Conservation (phyloP, 805 yeast genomes). For the Candida pini region DNA sequence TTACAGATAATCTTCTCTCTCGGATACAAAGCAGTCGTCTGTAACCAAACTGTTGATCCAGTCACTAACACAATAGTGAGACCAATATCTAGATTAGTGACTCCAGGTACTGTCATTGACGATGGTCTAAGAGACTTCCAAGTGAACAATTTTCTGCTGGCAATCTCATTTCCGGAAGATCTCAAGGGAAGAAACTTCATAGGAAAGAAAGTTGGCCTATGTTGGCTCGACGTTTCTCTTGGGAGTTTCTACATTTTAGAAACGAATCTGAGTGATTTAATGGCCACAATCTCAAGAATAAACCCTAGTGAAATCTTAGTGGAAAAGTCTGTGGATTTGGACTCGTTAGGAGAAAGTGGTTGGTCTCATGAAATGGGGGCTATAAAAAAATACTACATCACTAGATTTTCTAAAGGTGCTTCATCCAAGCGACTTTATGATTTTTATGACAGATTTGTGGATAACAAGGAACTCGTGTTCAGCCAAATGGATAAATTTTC, state of each 20-base stretch:
- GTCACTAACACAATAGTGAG: constrained; percentile 44
- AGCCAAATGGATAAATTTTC: constrained; percentile 30
- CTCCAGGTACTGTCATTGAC: constrained; percentile 91
- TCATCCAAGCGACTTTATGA: constrained; percentile 33
- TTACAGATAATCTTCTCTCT: constrained; percentile 65
- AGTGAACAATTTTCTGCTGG: constrained; percentile 63
- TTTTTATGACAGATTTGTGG: constrained; percentile 37
- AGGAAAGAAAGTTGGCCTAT: constrained; percentile 50
- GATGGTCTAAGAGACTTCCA: constrained; percentile 75
- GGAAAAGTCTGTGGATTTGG: constrained; percentile 37
- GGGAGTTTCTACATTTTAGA: constrained; percentile 73
- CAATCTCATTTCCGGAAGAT: constrained; percentile 56
- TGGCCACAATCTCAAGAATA: constrained; percentile 70
- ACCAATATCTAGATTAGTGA: constrained; percentile 70
- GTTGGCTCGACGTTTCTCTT: constrained; percentile 87
- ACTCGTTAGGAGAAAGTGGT: constrained; percentile 36
- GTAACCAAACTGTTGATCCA: constrained; percentile 52
- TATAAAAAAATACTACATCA: constrained; percentile 52
- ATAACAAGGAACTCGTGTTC: constrained; percentile 20
- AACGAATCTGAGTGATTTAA: constrained; percentile 51
- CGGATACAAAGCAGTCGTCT: constrained; percentile 69
- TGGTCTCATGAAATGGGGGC: constrained; percentile 59
- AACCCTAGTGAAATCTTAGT: constrained; percentile 76
- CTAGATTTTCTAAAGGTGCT: constrained; percentile 42
- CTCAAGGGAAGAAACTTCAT: constrained; percentile 33